Conservation (phyloP, 73 alveolate species). For the Effrenium voratum region DNA sequence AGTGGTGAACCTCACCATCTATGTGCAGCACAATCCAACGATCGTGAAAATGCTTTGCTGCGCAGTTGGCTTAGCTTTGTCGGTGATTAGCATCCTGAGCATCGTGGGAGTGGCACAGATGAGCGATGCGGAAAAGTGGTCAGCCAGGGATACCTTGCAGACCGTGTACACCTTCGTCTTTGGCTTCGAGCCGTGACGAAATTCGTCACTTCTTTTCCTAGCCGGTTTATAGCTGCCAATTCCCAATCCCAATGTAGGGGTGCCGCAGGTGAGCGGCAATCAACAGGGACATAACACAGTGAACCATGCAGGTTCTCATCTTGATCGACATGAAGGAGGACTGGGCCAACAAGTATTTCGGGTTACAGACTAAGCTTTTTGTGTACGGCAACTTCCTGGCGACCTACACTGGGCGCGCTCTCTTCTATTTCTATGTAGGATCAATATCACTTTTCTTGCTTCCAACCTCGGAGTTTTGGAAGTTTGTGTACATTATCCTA, state of each 20-base stretch:
- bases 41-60: slow-evolving; percentile 25
- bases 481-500: slow-evolving; percentile 28
- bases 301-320: too few relatives aligned
- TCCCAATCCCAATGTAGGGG: too few relatives aligned
- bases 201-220: neutral
- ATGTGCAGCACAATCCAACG: slow-evolving; percentile 40
- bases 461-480: slow-evolving; percentile 47
- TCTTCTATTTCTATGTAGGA: slow-evolving; percentile 59
- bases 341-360: slow-evolving; percentile 43
- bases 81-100: slow-evolving; percentile 59
- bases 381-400: slow-evolving; percentile 48
- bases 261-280: too few relatives aligned
- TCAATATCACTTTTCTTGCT: slow-evolving; percentile 34
- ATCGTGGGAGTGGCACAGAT: slow-evolving; percentile 38
- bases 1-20: slow-evolving; percentile 37
- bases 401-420: slow-evolving; percentile 29
- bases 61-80: neutral
- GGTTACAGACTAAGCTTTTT: slow-evolving; percentile 51
- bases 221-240: neutral
- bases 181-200: neutral
- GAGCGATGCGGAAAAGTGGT: neutral
- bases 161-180: too few relatives aligned
- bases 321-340: neutral
- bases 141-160: slow-evolving; percentile 23
- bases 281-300: too few relatives aligned